These are phyloP conservation scores for Aechmea fasciata DNA, from an alignment of 176 grass and related monocot genomes.

Conservation along the genomic window DNA sequence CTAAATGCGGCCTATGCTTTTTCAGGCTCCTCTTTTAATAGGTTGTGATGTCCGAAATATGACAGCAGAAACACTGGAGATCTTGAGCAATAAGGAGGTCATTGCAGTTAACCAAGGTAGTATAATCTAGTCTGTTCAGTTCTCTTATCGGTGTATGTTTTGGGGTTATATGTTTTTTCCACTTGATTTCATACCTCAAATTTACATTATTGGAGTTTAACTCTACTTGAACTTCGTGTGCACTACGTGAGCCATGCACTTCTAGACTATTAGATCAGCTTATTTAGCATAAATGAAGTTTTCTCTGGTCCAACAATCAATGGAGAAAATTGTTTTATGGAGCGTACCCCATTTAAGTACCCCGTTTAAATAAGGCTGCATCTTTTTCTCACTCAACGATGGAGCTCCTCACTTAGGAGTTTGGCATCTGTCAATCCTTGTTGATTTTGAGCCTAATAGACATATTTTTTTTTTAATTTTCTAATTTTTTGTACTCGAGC, in stretches of 20 bases:
- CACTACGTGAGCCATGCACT: no score
- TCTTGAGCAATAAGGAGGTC: slow-evolving; percentile 85
- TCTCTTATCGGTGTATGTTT: background rate
- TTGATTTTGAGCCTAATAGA: background rate
- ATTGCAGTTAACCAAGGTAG: slow-evolving; percentile 97
- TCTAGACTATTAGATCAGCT: no score
- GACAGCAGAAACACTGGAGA: slow-evolving; percentile 67
- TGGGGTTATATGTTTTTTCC: background rate
- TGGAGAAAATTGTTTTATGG: no score
- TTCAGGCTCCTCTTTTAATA: slow-evolving; percentile 96
- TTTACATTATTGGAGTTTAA: background rate
- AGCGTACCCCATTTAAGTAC: no score
- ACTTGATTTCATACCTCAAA: background rate
- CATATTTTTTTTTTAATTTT: background rate
- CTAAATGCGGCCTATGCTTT: background rate
- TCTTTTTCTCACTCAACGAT: no score
- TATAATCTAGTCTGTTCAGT: background rate
- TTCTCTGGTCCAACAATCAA: no score
- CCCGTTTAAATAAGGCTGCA: no score
- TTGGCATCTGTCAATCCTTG: no score
- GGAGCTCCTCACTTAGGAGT: no score
- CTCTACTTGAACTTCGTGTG: no score
- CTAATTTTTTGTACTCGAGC: background rate
- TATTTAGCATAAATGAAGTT: no score
- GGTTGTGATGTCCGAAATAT: slow-evolving; percentile 97